Conservation (phyloP, 176 grass and related monocot species). For the Miscanthus lutarioriparius region DNA sequence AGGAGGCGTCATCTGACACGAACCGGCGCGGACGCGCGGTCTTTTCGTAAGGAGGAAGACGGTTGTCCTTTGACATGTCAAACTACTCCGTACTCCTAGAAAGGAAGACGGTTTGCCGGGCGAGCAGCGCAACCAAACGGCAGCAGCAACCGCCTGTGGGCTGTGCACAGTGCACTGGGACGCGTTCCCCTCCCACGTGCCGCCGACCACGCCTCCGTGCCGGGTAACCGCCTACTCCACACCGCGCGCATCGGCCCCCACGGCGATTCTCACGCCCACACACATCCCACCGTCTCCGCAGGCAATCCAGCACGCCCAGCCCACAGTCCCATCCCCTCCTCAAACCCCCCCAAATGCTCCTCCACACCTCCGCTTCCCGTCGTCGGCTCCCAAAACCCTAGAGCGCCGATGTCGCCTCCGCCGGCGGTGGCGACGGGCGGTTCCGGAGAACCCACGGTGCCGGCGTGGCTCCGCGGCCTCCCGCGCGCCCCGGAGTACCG, state of each 20-base stretch:
- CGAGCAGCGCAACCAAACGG: too few relatives aligned
- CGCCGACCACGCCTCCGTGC: slow-evolving; percentile 35
- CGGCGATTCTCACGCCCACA: neutral
- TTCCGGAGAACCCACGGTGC: slow-evolving; percentile 30
- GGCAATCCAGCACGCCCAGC: neutral
- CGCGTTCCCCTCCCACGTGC: slow-evolving; percentile 14
- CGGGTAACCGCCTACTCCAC: slow-evolving; percentile 18
- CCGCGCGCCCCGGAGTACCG: slow-evolving; percentile 94
- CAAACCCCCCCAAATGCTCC: slow-evolving; percentile 50
- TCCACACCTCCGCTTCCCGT: slow-evolving; percentile 21
- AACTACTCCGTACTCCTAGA: neutral
- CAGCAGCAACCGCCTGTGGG: neutral
- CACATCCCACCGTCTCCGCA: slow-evolving; percentile 13
- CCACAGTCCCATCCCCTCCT: neutral
- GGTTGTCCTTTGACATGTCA: neutral
- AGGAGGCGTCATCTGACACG: neutral
- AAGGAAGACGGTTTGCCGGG: neutral
- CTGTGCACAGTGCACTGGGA: neutral
- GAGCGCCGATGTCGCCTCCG: slow-evolving; percentile 3
- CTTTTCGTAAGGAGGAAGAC: neutral
- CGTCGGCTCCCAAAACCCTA: slow-evolving; percentile 55
- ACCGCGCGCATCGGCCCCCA: neutral
- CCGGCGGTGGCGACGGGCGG: neutral
- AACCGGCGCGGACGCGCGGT: neutral
- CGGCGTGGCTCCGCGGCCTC: slow-evolving; percentile 68